phyloP scores from a whole-genome alignment of 768 basidiomycete species.

The Fomitopsis serialis region DNA sequence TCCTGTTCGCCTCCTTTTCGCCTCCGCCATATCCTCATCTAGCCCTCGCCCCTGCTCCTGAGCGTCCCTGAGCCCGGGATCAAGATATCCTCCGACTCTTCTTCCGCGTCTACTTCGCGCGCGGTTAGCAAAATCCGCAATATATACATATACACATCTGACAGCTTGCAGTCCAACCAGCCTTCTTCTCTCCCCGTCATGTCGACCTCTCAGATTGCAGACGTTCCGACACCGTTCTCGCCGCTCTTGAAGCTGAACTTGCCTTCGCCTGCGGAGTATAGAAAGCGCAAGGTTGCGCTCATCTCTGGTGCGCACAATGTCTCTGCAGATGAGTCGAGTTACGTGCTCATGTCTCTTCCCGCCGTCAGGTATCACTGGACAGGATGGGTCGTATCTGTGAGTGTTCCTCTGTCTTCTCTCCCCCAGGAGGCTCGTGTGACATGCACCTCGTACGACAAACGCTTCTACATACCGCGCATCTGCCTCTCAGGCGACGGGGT shows the following conservation, averaged over 20 bases:
- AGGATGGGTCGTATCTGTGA: slow-evolving; percentile 93
- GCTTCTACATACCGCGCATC: no score
- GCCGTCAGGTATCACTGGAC: slow-evolving; percentile 82
- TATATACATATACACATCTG: no score
- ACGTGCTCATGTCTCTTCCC: slow-evolving; percentile 8
- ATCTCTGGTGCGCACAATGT: slow-evolving; percentile 64
- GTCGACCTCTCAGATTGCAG: slow-evolving; percentile 34
- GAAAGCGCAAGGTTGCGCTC: slow-evolving; percentile 88
- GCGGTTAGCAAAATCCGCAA: no score
- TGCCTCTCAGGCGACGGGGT: no score
- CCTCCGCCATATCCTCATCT: no score
- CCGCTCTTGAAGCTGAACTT: slow-evolving; percentile 49
- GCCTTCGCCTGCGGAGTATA: slow-evolving; percentile 76
- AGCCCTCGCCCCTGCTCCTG: no score
- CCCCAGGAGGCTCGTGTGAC: neutral
- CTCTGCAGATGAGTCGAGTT: slow-evolving; percentile 2
- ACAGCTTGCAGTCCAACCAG: no score
- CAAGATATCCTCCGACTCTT: no score
- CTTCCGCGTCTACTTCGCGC: no score
- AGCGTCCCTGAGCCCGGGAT: no score
- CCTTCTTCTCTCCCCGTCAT: slow-evolving; percentile 1
- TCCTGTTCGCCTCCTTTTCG: no score
- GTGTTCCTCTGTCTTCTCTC: slow-evolving; percentile 26
- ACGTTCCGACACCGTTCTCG: slow-evolving; percentile 24
- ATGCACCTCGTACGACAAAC: neutral